A percentile compares a stretch with the other conserved stretches of the same genome.
These are phyloP conservation scores for Ascochyta lentis DNA, from an alignment of 2,329 filamentous ascomycete genomes.

Conservation along the genomic window DNA sequence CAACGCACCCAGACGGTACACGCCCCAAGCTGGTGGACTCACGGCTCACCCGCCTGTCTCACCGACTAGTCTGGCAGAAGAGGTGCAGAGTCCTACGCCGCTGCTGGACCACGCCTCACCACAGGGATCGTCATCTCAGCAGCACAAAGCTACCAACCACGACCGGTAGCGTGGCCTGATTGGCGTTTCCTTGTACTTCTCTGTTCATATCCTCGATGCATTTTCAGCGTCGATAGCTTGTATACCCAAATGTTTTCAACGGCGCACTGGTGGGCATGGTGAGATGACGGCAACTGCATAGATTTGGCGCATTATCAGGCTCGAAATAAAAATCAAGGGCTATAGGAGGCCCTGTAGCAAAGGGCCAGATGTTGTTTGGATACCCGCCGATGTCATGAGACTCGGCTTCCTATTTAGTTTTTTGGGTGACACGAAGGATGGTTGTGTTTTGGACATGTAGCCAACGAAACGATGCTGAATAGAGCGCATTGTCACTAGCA, in stretches of 20 bases:
- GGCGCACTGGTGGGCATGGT: slow-evolving; percentile 29
- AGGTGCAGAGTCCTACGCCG: slow-evolving; percentile 11
- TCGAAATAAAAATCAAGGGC: slow-evolving; percentile 25
- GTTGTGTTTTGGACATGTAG: neutral
- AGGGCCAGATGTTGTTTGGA: slow-evolving; percentile 27
- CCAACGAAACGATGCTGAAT: neutral
- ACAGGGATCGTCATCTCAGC: slow-evolving; percentile 1
- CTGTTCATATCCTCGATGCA: slow-evolving; percentile 29
- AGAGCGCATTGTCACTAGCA: neutral
- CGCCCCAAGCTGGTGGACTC: slow-evolving; percentile 26
- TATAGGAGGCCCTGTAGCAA: slow-evolving; percentile 7
- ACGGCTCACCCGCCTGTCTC: slow-evolving; percentile 11
- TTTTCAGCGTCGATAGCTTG: slow-evolving; percentile 25
- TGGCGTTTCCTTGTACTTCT: slow-evolving; percentile 22
- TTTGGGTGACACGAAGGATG: slow-evolving; percentile 2
- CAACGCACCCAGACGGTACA: slow-evolving; percentile 35
- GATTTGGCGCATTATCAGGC: slow-evolving; percentile 29
- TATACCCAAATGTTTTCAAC: slow-evolving; percentile 31
- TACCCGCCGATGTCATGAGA: slow-evolving; percentile 38
- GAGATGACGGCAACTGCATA: slow-evolving; percentile 35
- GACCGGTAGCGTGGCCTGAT: slow-evolving; percentile 32
- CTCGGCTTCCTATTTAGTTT: slow-evolving; percentile 26
- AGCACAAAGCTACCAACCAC: slow-evolving; percentile 27
- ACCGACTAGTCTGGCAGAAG: slow-evolving; percentile 12
- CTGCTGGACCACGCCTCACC: slow-evolving; percentile 10